Evolutionary conservation across 2,329 filamentous ascomycete species (phyloP).

Genomic region (Venturia effusa): DNA sequence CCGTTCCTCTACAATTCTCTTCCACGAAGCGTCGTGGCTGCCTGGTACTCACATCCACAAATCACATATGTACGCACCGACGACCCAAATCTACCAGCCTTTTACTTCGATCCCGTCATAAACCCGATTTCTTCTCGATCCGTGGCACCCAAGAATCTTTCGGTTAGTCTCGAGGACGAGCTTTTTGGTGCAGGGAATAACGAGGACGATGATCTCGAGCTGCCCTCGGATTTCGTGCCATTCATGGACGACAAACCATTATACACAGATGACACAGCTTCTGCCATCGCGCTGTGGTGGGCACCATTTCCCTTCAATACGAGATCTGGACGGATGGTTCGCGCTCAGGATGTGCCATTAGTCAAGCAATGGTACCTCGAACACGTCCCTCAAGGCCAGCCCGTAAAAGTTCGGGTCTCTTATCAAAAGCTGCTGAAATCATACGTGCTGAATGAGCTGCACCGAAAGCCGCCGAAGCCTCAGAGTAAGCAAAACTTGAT

Average conservation of each 20-base stretch:
- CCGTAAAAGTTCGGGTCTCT: conserved; percentile 93
- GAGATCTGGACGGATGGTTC: conserved; percentile 88
- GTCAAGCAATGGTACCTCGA: conserved; percentile 99
- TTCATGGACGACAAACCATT: conserved; percentile 86
- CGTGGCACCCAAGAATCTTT: conserved; percentile 89
- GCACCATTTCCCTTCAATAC: conserved; percentile 93
- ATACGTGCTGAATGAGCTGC: conserved; percentile 90
- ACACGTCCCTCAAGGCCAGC: conserved; percentile 81
- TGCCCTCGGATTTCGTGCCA: conserved; percentile 70
- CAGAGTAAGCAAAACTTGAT: conserved; percentile 90
- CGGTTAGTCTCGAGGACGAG: conserved; percentile 83
- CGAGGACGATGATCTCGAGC: conserved; percentile 74
- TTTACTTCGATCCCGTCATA: conserved; percentile 96
- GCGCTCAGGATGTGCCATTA: conserved; percentile 90
- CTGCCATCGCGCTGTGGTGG: conserved; percentile 95
- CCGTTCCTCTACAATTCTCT: conserved; percentile 95
- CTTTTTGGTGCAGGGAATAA: conserved; percentile 76
- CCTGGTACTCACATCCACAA: conserved; percentile 91
- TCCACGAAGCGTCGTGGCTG: conserved; percentile 82
- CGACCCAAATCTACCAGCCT: conserved; percentile 81
- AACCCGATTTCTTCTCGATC: conserved; percentile 95
- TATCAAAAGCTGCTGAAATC: conserved; percentile 97
- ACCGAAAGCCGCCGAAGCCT: conserved; percentile 91
- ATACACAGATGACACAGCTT: conserved; percentile 78
- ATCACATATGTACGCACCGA: conserved; percentile 82